Evolutionary conservation across 495 filamentous ascomycete species (phyloP).

Genomic region (Hypoxylon rickii): DNA sequence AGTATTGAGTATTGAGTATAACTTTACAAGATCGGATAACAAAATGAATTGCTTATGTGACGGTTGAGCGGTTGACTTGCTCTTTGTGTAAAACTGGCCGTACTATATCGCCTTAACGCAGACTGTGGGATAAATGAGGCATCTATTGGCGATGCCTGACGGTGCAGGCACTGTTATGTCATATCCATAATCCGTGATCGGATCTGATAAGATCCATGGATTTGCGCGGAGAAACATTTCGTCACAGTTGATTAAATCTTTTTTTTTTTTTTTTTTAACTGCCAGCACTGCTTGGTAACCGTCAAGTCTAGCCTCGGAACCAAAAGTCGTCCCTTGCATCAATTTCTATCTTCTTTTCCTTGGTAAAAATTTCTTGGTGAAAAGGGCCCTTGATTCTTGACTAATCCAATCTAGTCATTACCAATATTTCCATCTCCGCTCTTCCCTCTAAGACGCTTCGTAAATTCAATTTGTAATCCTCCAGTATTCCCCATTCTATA

Average conservation of each 20-base stretch:
- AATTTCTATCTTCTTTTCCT: too few relatives aligned
- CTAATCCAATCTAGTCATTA: conserved; percentile 13
- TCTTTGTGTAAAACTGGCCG: too few relatives aligned
- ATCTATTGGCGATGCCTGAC: not conserved
- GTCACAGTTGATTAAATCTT: conserved; percentile 14
- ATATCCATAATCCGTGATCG: conserved; percentile 24
- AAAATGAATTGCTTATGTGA: too few relatives aligned
- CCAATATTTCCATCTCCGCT: conserved; percentile 24
- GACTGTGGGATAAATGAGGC: not conserved
- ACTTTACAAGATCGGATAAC: too few relatives aligned
- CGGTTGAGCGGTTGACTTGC: too few relatives aligned
- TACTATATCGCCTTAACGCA: too few relatives aligned
- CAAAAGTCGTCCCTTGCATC: too few relatives aligned
- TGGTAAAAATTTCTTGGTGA: conserved; percentile 6
- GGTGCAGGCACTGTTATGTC: not conserved
- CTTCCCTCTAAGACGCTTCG: not conserved
- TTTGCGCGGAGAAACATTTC: conserved; percentile 24
- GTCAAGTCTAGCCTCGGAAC: too few relatives aligned
- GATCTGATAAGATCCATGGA: conserved; percentile 35
- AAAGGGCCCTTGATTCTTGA: conserved; percentile 8
- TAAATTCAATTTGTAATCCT: conserved; percentile 32
- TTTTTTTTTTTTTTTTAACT: too few relatives aligned
- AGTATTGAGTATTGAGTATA: too few relatives aligned
- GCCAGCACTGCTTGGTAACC: too few relatives aligned
- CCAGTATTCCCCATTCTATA: not conserved